Evolutionary conservation across 2,329 filamentous ascomycete genomes (phyloP).

Genomic region (Alternaria arborescens): DNA sequence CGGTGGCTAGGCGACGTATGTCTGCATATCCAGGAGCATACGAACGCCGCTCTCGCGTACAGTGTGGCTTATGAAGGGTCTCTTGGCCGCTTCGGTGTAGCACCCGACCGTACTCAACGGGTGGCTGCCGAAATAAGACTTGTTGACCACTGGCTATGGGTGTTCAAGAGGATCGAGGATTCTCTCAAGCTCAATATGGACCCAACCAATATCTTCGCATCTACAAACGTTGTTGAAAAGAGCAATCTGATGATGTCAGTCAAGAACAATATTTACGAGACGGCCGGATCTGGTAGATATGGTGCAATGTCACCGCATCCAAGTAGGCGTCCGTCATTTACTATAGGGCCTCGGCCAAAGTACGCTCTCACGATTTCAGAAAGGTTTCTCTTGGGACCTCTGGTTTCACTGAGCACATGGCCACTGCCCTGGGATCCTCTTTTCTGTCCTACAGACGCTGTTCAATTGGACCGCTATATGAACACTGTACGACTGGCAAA

Average conservation of each 20-base stretch:
- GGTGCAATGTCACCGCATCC: background rate
- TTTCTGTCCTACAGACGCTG: conserved; percentile 30
- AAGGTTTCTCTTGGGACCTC: conserved; percentile 30
- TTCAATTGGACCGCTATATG: conserved; percentile 30
- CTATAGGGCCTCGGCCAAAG: conserved; percentile 11
- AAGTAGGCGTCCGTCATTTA: conserved; percentile 1
- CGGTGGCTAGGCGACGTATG: conserved; percentile 47
- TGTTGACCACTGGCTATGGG: conserved; percentile 31
- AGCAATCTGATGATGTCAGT: conserved; percentile 27
- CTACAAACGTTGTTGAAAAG: conserved; percentile 34
- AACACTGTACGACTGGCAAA: conserved; percentile 11
- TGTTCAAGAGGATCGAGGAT: conserved; percentile 25
- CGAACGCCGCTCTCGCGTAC: conserved; percentile 41
- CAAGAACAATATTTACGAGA: conserved; percentile 16
- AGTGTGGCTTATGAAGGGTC: conserved; percentile 40
- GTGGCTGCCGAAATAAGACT: conserved; percentile 32
- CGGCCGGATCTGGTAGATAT: background rate
- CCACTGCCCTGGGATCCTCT: conserved; percentile 39
- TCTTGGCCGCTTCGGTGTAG: conserved; percentile 25
- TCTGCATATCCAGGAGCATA: conserved; percentile 37
- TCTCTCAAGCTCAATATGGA: conserved; percentile 31
- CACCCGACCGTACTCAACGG: conserved; percentile 23
- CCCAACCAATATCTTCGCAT: conserved; percentile 34
- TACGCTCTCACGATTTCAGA: conserved; percentile 26
- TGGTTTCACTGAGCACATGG: conserved; percentile 34